Evolutionary conservation across 2,329 filamentous ascomycete species (phyloP).

Genomic region (Claviceps maximensis): DNA sequence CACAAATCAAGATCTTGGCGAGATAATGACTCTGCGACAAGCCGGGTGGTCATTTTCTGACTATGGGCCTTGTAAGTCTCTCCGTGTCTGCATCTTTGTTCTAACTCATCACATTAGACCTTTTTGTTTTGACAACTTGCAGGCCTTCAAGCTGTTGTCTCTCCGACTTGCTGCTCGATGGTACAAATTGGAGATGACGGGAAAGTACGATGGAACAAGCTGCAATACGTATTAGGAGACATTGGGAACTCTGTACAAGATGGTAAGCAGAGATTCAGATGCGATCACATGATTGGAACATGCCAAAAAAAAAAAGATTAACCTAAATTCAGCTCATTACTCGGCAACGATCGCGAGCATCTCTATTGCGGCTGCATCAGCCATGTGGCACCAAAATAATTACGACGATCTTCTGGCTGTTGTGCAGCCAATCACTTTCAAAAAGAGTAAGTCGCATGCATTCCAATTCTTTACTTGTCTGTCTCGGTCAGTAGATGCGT

Average conservation of each 20-base stretch:
- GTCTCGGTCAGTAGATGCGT: not conserved
- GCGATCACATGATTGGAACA: not conserved
- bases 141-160: constrained; percentile 49
- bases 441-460: constrained; percentile 17
- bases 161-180: constrained; percentile 46
- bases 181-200: constrained; percentile 45
- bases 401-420: constrained; percentile 63
- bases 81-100: not conserved
- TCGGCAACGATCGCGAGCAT: constrained; percentile 48
- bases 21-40: constrained; percentile 59
- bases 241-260: constrained; percentile 35
- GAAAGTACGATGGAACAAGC: constrained; percentile 43
- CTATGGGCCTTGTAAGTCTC: constrained; percentile 46
- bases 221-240: constrained; percentile 37
- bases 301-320: too few species aligned
- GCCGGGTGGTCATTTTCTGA: constrained; percentile 62
- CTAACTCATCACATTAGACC: not conserved
- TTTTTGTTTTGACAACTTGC: constrained; percentile 9
- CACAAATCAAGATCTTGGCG: constrained; percentile 48
- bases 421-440: constrained; percentile 34
- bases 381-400: constrained; percentile 32
- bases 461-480: not conserved
- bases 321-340: constrained; percentile 31
- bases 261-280: constrained; percentile 20
- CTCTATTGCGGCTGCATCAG: constrained; percentile 35